phyloP scores from a whole-genome alignment of 1,139 yeast genomes.

The Zygosaccharomyces sapae region DNA sequence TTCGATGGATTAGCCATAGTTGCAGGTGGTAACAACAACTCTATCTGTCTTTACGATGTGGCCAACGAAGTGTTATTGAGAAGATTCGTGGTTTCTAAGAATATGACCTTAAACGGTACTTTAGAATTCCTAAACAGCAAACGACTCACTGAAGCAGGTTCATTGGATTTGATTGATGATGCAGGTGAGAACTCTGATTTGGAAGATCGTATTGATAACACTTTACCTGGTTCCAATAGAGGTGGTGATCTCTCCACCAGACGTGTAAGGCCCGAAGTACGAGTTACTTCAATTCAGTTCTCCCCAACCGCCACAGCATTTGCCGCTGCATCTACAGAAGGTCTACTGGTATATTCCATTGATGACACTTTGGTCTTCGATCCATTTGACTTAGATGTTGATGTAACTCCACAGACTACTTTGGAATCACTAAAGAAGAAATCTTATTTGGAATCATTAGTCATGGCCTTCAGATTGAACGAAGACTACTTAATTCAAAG shows the following conservation, averaged over 20 bases:
- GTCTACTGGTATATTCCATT: constrained; percentile 74
- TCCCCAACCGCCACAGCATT: constrained; percentile 90
- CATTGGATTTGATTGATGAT: constrained; percentile 74
- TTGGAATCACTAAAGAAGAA: constrained; percentile 58
- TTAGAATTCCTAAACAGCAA: constrained; percentile 70
- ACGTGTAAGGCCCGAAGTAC: constrained; percentile 69
- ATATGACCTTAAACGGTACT: constrained; percentile 91
- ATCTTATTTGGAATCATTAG: constrained; percentile 74
- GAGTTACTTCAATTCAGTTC: constrained; percentile 72
- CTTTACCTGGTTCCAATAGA: constrained; percentile 82
- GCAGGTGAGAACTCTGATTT: constrained; percentile 82
- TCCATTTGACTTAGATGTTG: constrained; percentile 92
- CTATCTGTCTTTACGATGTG: constrained; percentile 86
- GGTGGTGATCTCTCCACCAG: constrained; percentile 83
- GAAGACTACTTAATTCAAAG: constrained; percentile 69
- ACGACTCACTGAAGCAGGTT: constrained; percentile 84
- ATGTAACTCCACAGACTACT: constrained; percentile 79
- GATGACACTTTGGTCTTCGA: constrained; percentile 77
- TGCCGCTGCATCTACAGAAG: constrained; percentile 96
- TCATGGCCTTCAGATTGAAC: constrained; percentile 91
- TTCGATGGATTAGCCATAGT: constrained; percentile 84
- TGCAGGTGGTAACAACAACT: constrained; percentile 92
- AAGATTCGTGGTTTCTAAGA: constrained; percentile 78
- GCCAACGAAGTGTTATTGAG: constrained; percentile 79
- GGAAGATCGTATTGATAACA: constrained; percentile 72